These are phyloP conservation scores for Venturia carpophila DNA, from an alignment of 2,329 filamentous ascomycete genomes.

Conservation along the genomic window DNA sequence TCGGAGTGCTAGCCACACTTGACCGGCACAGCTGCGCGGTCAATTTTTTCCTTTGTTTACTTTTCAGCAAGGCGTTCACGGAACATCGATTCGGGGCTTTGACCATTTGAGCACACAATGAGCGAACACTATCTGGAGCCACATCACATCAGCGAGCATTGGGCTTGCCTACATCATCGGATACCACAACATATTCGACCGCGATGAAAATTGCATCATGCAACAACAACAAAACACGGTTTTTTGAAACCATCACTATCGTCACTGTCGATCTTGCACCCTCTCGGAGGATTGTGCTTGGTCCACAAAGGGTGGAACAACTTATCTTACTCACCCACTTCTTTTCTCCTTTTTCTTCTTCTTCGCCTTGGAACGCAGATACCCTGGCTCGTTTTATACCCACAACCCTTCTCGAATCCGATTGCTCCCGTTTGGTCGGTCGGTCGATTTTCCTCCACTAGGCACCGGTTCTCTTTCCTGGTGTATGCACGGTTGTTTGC, in stretches of 20 bases:
- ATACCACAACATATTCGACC: background rate
- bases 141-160: slow-evolving; percentile 16
- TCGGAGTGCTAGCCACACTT: slow-evolving; percentile 15
- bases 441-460: background rate
- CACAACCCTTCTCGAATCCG: background rate
- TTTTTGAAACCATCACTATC: slow-evolving; percentile 7
- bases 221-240: background rate
- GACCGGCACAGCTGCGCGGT: slow-evolving; percentile 7
- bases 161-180: slow-evolving; percentile 2
- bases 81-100: background rate
- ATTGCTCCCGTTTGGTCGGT: background rate
- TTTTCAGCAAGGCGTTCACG: slow-evolving; percentile 12
- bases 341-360: slow-evolving; percentile 6
- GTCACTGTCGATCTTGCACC: background rate
- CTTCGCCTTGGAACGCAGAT: slow-evolving; percentile 1
- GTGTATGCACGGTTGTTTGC: background rate
- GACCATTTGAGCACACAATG: slow-evolving; percentile 10
- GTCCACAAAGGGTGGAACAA: background rate
- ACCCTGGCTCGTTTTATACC: slow-evolving; percentile 13
- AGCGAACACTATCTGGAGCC: slow-evolving; percentile 13
- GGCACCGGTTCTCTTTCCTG: background rate
- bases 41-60: slow-evolving; percentile 1
- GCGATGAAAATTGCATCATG: background rate
- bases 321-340: background rate
- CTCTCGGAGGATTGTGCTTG: background rate